These are phyloP conservation scores for Oryza punctata DNA, from an alignment of 176 grass and related monocot species.

Conservation along the genomic window DNA sequence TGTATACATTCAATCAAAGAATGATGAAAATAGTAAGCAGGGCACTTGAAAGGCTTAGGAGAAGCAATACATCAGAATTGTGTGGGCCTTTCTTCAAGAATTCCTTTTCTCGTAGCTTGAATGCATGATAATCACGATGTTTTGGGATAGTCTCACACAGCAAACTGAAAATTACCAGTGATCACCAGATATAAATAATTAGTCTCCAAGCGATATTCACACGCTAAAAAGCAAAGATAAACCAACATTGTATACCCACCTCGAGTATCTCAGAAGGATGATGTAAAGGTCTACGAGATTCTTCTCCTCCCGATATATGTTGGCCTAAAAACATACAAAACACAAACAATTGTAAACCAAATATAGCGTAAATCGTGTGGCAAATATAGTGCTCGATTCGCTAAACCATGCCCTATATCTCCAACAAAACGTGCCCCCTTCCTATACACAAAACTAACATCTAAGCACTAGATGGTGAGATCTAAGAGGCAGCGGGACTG, in stretches of 20 bases:
- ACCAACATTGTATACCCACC: slow-evolving; percentile 40
- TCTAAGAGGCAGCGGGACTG: neutral
- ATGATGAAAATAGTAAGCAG: slow-evolving; percentile 17
- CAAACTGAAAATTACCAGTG: slow-evolving; percentile 53
- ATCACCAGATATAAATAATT: slow-evolving; percentile 27
- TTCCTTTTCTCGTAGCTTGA: slow-evolving; percentile 68
- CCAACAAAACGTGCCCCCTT: neutral
- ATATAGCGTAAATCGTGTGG: neutral
- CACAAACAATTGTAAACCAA: neutral
- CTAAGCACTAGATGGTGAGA: slow-evolving; percentile 14
- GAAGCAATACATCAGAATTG: slow-evolving; percentile 39
- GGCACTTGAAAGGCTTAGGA: slow-evolving; percentile 2
- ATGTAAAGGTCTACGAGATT: slow-evolving; percentile 89
- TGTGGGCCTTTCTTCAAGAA: slow-evolving; percentile 65
- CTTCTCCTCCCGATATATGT: slow-evolving; percentile 82
- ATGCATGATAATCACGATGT: slow-evolving; percentile 78
- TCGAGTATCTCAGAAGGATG: slow-evolving; percentile 88
- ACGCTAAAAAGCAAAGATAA: slow-evolving; percentile 36
- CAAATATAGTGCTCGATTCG: neutral
- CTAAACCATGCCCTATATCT: neutral
- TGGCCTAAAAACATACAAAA: slow-evolving; percentile 60
- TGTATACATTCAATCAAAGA: slow-evolving; percentile 23
- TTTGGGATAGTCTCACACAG: slow-evolving; percentile 88
- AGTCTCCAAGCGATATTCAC: slow-evolving; percentile 13
- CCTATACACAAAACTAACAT: neutral